Conservation (phyloP, 108 stramenopile species). For the Halocafeteria seosinensis region DNA sequence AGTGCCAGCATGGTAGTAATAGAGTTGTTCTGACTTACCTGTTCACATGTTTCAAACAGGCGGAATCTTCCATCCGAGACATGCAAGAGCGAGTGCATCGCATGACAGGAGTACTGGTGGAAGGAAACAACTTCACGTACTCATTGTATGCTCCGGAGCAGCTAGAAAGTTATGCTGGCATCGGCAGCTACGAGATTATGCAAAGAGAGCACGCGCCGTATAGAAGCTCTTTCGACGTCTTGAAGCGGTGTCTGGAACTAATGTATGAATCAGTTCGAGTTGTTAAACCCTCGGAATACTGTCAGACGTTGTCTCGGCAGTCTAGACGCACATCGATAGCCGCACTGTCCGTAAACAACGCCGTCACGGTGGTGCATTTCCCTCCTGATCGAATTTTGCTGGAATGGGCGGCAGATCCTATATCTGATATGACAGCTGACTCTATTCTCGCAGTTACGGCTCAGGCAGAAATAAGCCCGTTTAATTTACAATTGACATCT, state of each 20-base stretch:
- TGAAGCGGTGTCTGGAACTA: neutral
- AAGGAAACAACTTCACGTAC: neutral
- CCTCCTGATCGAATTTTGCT: neutral
- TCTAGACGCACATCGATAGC: neutral
- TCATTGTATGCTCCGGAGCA: neutral
- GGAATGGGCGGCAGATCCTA: neutral
- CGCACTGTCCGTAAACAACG: too few species aligned
- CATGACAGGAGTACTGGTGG: neutral
- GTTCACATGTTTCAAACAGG: too few species aligned
- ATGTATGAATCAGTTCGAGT: neutral
- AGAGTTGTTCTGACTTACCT: too few species aligned
- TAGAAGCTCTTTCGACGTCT: neutral
- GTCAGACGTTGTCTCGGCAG: neutral
- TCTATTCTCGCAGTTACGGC: neutral
- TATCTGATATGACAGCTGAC: neutral
- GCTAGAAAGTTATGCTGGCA: neutral
- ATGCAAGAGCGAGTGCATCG: too few species aligned
- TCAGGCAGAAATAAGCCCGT: neutral
- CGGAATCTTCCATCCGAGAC: too few species aligned
- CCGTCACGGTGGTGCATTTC: too few species aligned
- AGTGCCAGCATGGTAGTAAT: neutral
- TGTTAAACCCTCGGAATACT: neutral
- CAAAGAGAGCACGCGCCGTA: neutral
- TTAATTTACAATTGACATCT: neutral
- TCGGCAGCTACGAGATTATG: neutral